Conservation (phyloP, 331 rosid genomes). For the Pyrus hybrid region DNA sequence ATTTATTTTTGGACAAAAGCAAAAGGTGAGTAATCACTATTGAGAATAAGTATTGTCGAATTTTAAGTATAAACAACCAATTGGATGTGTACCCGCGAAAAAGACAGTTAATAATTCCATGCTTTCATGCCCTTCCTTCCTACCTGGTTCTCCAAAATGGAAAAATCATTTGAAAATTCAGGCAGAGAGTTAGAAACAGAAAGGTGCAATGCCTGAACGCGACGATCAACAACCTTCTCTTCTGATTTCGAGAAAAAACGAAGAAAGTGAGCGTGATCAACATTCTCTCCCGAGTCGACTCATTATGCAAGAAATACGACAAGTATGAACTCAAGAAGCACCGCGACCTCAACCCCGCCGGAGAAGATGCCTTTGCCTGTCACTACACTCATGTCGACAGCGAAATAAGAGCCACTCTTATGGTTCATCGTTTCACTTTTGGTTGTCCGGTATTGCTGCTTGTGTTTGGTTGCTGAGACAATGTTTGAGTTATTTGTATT, state of each 20-base stretch:
- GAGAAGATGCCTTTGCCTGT: constrained; percentile 53
- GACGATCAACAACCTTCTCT: background rate
- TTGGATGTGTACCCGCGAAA: constrained; percentile 2
- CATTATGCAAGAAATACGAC: constrained; percentile 58
- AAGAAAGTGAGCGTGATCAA: constrained; percentile 56
- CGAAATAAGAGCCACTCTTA: constrained; percentile 36
- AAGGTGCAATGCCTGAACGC: background rate
- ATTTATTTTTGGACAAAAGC: no score
- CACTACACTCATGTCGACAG: constrained; percentile 34
- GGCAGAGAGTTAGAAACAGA: background rate
- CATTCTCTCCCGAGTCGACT: constrained; percentile 62
- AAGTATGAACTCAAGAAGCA: constrained; percentile 70
- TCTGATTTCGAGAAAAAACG: background rate
- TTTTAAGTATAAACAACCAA: background rate
- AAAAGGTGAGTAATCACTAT: no score
- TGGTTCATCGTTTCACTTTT: constrained; percentile 7
- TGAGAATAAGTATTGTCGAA: no score
- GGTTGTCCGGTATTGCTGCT: background rate
- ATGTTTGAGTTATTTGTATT: background rate
- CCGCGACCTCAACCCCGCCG: constrained; percentile 51
- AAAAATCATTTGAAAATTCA: constrained; percentile 6
- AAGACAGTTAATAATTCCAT: background rate
- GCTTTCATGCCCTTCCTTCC: background rate
- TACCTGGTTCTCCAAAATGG: background rate
- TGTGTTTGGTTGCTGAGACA: background rate